Percentiles rank a stretch among this genome's conserved stretches.
These are phyloP conservation scores for Paracamarosporium sp. DNA, from an alignment of 2,329 filamentous ascomycete genomes.

Conservation along the genomic window DNA sequence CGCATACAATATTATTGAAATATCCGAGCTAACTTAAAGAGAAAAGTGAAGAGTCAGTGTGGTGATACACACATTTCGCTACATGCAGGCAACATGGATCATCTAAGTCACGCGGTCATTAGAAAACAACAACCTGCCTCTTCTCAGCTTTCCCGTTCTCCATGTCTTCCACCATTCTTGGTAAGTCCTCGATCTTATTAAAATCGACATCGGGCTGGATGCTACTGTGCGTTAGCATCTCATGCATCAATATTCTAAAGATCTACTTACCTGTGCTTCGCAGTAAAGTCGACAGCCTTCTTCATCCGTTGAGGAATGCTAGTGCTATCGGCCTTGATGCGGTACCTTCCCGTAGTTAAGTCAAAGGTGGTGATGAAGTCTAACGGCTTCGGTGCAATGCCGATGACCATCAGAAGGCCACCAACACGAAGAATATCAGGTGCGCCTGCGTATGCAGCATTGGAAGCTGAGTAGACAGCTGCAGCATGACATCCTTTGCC, in stretches of 20 bases:
- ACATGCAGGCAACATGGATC: neutral
- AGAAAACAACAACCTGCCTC: conserved; percentile 48
- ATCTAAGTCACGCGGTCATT: neutral
- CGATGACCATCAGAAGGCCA: conserved; percentile 53
- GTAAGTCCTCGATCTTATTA: conserved; percentile 48
- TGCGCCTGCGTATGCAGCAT: conserved; percentile 47
- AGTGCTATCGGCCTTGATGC: conserved; percentile 52
- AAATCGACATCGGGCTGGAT: conserved; percentile 51
- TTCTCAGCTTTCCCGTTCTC: conserved; percentile 43
- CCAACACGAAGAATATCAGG: conserved; percentile 46
- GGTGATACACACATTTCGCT: neutral
- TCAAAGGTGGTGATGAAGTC: conserved; percentile 49
- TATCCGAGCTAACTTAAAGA: neutral
- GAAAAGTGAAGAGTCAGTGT: too few species aligned
- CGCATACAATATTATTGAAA: neutral
- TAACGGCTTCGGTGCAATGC: conserved; percentile 48
- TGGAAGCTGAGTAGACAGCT: conserved; percentile 50
- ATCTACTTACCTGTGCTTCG: conserved; percentile 39
- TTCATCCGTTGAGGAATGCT: conserved; percentile 52
- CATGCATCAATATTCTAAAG: neutral
- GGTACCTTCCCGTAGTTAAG: conserved; percentile 49
- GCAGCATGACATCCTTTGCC: conserved; percentile 51
- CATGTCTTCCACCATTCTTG: conserved; percentile 50
- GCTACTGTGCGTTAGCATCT: conserved; percentile 8
- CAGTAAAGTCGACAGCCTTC: conserved; percentile 54